Percentiles rank a stretch among this genome's conserved stretches.
Evolutionary conservation across 345 rosid genomes (phyloP).

Genomic region (Rhizophora mangle): DNA sequence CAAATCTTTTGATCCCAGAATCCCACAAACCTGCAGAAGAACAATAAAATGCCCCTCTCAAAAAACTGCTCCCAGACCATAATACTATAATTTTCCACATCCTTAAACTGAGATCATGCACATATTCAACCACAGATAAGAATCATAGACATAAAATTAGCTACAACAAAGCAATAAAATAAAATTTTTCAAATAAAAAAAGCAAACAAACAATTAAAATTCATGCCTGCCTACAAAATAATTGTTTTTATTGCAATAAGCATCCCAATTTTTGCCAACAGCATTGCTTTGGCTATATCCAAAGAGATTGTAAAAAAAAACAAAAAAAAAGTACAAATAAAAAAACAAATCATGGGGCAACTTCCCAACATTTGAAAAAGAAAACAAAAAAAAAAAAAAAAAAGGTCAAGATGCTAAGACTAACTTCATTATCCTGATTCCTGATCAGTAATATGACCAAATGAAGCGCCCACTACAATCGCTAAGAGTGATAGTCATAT

Average conservation of each 20-base stretch:
- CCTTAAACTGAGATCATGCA: not conserved
- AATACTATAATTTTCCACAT: not conserved
- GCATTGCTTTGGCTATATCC: not conserved
- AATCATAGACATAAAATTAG: not conserved
- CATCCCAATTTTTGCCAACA: not conserved
- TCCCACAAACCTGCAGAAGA: conserved; percentile 19
- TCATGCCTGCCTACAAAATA: too few relatives aligned
- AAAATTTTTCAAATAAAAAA: not conserved
- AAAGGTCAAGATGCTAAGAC: too few relatives aligned
- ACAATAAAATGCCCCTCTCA: not conserved
- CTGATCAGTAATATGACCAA: too few relatives aligned
- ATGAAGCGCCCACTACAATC: too few relatives aligned
- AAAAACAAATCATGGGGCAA: not conserved
- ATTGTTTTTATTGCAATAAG: too few relatives aligned
- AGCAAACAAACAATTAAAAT: too few relatives aligned
- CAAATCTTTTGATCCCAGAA: conserved; percentile 7
- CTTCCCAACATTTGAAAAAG: not conserved
- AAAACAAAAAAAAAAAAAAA: too few relatives aligned
- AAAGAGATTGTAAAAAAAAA: not conserved
- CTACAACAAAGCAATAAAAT: not conserved
- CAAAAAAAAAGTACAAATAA: not conserved
- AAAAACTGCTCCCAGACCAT: not conserved
- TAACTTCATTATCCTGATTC: too few relatives aligned
- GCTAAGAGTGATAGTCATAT: not conserved
- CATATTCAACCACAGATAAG: not conserved